Evolutionary conservation across 1,284 basidiomycete species (phyloP), one percentile per base, ranked within the genome.

Genomic region (Moesziomyces sp.): DNA sequence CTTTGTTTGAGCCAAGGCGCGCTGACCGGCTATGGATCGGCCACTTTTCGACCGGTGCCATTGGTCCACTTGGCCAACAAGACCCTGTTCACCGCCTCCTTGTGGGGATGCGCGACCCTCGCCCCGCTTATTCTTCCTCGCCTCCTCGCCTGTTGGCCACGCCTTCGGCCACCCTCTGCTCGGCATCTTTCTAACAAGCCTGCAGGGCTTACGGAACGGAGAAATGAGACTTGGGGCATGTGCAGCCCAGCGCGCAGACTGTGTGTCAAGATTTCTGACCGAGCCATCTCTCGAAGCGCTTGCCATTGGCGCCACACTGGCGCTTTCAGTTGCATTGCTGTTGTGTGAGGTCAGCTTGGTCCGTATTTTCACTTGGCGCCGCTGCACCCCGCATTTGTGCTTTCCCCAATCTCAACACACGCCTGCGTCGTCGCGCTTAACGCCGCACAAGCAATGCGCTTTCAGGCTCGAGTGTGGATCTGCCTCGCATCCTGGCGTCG

Each of bases 91-190:
- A n/a, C 40, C 19, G 23, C 44, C 46, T 8, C n/a, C 46, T 2
- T 19, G 14, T 46, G 26, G 11, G 21, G 24, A 46, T 19, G 35
- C 45, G 19, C 51, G 46, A 50, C 44, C 26, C 16, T 8, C 16
- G 14, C 14, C 33, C 38, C 63, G 64, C 30, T 61, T 67, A 49
- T n/a, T 56, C 42, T 61, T 60, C 46, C 58, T 67, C 64, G 63
- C 63, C 61, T 60, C 40, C n/a, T 35, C 28, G 14, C 33, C 19
- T 44, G 1, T 13, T 38, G 26, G 26, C 28, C 45, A 43, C 42
- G 35, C 30, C 9, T 23, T 16, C 38, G 18, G 38, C 16, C 38
- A 7, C 4, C 8, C 16, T 10, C 28, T 6, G 19, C 40, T 14
- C n/a, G 43, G 43, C 43, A 45, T 13, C 30, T 33, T 38, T n/a